Conservation (phyloP, 2,329 filamentous ascomycete species). For the Colletotrichum plurivorum region DNA sequence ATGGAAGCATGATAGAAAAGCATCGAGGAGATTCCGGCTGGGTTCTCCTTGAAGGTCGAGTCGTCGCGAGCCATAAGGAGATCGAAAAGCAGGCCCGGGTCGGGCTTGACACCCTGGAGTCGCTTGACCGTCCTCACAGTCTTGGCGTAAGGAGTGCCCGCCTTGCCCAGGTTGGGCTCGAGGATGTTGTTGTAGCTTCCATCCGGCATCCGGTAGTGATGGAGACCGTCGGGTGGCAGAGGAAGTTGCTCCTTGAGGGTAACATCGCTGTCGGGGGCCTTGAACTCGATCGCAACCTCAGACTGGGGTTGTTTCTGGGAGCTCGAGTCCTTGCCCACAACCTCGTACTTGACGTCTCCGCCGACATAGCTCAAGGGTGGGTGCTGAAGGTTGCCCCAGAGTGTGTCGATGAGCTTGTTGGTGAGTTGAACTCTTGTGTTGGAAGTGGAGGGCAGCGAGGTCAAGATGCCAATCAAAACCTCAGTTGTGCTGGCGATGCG, state of each 20-base stretch:
- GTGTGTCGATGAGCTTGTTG: conserved; percentile 63
- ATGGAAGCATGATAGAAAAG: conserved; percentile 83
- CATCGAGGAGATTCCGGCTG: conserved; percentile 80
- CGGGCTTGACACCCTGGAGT: conserved; percentile 73
- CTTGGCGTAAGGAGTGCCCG: conserved; percentile 78
- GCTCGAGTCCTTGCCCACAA: conserved; percentile 50
- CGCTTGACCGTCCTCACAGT: conserved; percentile 71
- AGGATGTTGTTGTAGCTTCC: conserved; percentile 69
- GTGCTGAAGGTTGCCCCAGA: conserved; percentile 69
- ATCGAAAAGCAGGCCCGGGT: conserved; percentile 76
- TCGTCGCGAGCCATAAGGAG: conserved; percentile 71
- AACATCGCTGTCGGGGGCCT: conserved; percentile 54
- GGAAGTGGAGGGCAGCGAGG: conserved; percentile 53
- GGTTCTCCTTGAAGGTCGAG: conserved; percentile 70
- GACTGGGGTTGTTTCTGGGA: conserved; percentile 37
- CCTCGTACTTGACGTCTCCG: conserved; percentile 56
- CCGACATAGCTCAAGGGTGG: conserved; percentile 63
- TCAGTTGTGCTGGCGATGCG: conserved; percentile 52
- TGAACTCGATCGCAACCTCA: conserved; percentile 56
- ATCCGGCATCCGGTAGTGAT: conserved; percentile 55
- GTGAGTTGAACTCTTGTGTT: conserved; percentile 56
- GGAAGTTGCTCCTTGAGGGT: conserved; percentile 54
- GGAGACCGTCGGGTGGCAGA: conserved; percentile 52
- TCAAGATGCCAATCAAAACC: conserved; percentile 54
- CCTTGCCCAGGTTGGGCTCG: conserved; percentile 74